These are phyloP conservation scores for Blastobotrys muscicola DNA, from an alignment of 805 yeast genomes.

Conservation along the genomic window DNA sequence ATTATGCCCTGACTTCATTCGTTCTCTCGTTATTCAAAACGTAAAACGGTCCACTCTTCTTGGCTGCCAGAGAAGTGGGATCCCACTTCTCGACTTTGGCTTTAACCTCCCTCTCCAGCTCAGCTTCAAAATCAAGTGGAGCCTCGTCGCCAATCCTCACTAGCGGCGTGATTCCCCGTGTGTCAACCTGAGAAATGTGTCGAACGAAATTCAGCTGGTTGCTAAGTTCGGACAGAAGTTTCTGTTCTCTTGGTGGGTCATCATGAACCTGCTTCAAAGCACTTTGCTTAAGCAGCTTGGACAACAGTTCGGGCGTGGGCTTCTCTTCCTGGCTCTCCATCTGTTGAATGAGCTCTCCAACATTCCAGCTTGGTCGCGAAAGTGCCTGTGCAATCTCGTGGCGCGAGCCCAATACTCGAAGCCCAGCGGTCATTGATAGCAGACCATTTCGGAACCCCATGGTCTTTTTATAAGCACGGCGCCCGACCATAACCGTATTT, in stretches of 20 bases:
- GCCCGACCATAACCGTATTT: too few species aligned
- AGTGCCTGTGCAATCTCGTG: constrained; percentile 10
- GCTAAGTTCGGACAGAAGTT: constrained; percentile 21
- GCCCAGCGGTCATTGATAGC: too few species aligned
- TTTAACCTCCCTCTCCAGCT: constrained; percentile 10
- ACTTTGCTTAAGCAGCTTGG: constrained; percentile 22
- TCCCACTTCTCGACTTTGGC: constrained; percentile 16
- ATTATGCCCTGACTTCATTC: constrained; percentile 5
- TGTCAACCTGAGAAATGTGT: constrained; percentile 27
- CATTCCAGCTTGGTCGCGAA: constrained; percentile 23
- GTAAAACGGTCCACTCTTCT: constrained; percentile 19
- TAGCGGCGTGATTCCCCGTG: constrained; percentile 27
- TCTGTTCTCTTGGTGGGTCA: constrained; percentile 10
- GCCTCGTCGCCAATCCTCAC: constrained; percentile 20
- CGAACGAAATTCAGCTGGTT: constrained; percentile 32
- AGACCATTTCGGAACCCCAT: too few species aligned
- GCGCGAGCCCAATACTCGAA: too few species aligned
- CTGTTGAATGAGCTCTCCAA: constrained; percentile 19
- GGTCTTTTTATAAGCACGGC: too few species aligned
- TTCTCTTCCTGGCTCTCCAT: constrained; percentile 13
- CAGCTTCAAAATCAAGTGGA: constrained; percentile 9
- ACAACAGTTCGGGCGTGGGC: constrained; percentile 19
- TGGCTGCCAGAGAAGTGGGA: constrained; percentile 22
- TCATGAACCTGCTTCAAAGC: constrained; percentile 19
- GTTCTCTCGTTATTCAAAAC: constrained; percentile 21